Conservation (phyloP, 2,329 filamentous ascomycete genomes). For the Aureobasidium sp. region DNA sequence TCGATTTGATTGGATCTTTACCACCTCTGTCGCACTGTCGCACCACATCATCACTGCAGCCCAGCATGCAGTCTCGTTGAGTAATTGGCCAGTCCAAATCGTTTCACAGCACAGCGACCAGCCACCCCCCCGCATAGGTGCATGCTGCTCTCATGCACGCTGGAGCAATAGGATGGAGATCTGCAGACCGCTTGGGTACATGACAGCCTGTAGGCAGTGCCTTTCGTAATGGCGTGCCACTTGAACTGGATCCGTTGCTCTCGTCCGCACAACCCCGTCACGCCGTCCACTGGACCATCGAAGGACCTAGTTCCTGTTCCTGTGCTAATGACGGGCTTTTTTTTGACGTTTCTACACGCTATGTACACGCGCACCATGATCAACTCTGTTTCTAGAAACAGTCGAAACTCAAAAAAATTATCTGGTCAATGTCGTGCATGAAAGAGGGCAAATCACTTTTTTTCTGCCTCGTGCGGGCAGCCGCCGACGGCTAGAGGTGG, state of each 20-base stretch:
- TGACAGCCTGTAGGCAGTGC: slow-evolving; percentile 13
- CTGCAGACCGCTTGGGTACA: slow-evolving; percentile 9
- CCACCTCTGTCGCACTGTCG: neutral
- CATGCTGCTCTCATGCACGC: neutral
- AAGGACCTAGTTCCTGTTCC: neutral
- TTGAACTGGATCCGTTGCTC: neutral
- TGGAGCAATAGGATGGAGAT: slow-evolving; percentile 10
- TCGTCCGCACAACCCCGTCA: slow-evolving; percentile 1
- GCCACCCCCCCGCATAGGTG: slow-evolving; percentile 3
- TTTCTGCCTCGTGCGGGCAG: neutral
- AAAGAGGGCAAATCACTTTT: neutral
- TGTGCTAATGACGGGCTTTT: neutral
- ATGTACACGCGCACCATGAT: neutral
- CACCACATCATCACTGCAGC: neutral
- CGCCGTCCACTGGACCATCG: neutral
- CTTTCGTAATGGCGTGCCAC: slow-evolving; percentile 2
- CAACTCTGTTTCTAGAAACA: slow-evolving; percentile 2
- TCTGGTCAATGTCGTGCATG: slow-evolving; percentile 11
- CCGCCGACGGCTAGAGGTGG: slow-evolving; percentile 7
- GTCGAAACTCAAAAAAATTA: slow-evolving; percentile 4
- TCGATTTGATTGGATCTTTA: neutral
- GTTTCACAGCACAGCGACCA: neutral
- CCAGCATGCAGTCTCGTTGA: slow-evolving; percentile 3
- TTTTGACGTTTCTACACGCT: neutral
- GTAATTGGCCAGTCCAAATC: neutral